Evolutionary conservation across 1,139 yeast genomes (phyloP).

Genomic region (Hyphopichia buzzinii): DNA sequence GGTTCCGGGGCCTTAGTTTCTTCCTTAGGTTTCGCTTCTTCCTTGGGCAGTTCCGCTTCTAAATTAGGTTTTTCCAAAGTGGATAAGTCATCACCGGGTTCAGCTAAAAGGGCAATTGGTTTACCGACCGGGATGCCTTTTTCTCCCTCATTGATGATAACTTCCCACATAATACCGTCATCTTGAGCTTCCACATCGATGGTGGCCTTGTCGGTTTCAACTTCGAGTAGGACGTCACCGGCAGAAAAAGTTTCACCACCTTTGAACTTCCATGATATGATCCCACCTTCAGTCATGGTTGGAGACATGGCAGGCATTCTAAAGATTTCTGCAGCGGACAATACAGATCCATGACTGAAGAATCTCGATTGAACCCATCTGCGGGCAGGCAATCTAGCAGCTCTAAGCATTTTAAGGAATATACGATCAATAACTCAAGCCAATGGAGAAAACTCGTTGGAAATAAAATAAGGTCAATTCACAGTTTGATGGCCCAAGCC

Average conservation of each 20-base stretch:
- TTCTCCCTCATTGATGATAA: slow-evolving; percentile 67
- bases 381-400: slow-evolving; percentile 9
- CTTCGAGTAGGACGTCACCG: slow-evolving; percentile 86
- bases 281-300: slow-evolving; percentile 97
- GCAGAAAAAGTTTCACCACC: slow-evolving; percentile 75
- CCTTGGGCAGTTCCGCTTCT: slow-evolving; percentile 17
- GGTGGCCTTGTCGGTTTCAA: slow-evolving; percentile 92
- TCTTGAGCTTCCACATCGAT: slow-evolving; percentile 93
- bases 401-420: slow-evolving; percentile 16
- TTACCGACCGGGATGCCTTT: slow-evolving; percentile 82
- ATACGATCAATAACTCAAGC: background rate
- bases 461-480: too few relatives aligned
- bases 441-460: background rate
- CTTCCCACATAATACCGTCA: slow-evolving; percentile 85
- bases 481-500: too few relatives aligned
- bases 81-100: slow-evolving; percentile 77
- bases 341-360: background rate
- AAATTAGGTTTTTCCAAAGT: slow-evolving; percentile 58
- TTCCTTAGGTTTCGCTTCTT: slow-evolving; percentile 12
- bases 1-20: slow-evolving; percentile 12
- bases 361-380: background rate
- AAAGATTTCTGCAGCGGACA: slow-evolving; percentile 51
- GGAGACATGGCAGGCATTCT: slow-evolving; percentile 99
- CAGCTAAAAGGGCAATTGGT: slow-evolving; percentile 86
- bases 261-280: slow-evolving; percentile 88